Base-by-base conservation (phyloP, 768 basidiomycete species). In the Rhodosporidiobolus sp. region DNA sequence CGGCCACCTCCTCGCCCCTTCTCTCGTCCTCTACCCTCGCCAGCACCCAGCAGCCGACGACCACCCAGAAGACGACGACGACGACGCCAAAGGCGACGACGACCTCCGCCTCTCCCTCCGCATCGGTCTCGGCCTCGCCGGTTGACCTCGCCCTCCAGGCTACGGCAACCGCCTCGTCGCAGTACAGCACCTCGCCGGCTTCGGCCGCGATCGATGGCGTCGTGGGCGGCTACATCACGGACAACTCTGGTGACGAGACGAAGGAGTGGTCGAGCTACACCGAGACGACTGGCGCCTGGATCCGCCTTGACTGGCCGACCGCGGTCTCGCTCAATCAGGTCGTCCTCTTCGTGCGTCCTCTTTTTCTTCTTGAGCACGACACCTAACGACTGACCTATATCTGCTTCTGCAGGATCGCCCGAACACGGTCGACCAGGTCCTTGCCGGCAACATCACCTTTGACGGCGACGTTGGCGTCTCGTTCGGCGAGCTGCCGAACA, bases 361-460 rank as follows among this genome's bases (percentile, higher is more conserved):
- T 58, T 30, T 28, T 30, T 17, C 4, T 17, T 28, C 22, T 17
- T 26, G 14, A 2, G 1, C 24, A 4, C 35, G 4, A 9, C 5
- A 43, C 7, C 38, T 43, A 43, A 43, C 7, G 8, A 43, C 54
- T 57, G n/a, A 38, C 56, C 46, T 34, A 3, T 26, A 49, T 14
- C 20, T 9, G 45, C 4, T n/a, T 32, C 22, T 34, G 0, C 56
- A 71, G 70, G 75, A 73, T 35, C 71, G 67, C 50, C 70, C 69
- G 26, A 67, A 75, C 65, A 19, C 48, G 26, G 26, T 26, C 7
- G 69, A 70, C 58, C 65, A 67, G 46, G 43, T 75, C 43, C 63
- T 65, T 46, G 62, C 46, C 50, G 69, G 73, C 19, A 66, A 62
- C 34, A 17, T 75, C 26, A 67, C 69, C 17, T 70, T 75, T 61